Percentiles rank a stretch among this genome's conserved stretches.
phyloP scores from a whole-genome alignment of 2,329 filamentous ascomycete genomes.

The Xylariaceae sp. region DNA sequence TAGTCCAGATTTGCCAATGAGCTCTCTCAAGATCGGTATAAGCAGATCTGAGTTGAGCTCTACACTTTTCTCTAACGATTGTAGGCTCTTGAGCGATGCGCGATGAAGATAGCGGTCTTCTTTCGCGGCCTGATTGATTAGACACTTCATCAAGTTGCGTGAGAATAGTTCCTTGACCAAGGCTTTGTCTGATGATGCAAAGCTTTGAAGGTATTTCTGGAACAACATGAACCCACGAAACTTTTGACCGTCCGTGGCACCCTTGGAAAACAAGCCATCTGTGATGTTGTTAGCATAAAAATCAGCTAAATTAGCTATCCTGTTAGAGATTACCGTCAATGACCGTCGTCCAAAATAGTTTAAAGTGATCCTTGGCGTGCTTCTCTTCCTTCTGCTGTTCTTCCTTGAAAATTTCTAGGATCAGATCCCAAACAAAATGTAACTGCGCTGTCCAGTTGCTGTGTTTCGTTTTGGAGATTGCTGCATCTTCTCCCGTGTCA shows the following conservation, averaged over 20 bases:
- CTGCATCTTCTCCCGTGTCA: slow-evolving; percentile 44
- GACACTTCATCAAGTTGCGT: slow-evolving; percentile 74
- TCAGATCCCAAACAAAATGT: slow-evolving; percentile 83
- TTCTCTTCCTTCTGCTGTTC: slow-evolving; percentile 30
- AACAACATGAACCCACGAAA: slow-evolving; percentile 89
- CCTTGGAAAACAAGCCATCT: slow-evolving; percentile 82
- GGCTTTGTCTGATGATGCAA: slow-evolving; percentile 43
- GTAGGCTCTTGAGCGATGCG: slow-evolving; percentile 73
- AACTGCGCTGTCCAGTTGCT: slow-evolving; percentile 77
- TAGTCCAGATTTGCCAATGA: slow-evolving; percentile 68
- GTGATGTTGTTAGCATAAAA: slow-evolving; percentile 8
- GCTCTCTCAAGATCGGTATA: slow-evolving; percentile 57
- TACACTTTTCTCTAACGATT: slow-evolving; percentile 64
- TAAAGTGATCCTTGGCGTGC: slow-evolving; percentile 52
- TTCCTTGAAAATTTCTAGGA: slow-evolving; percentile 57
- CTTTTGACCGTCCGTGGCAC: slow-evolving; percentile 83
- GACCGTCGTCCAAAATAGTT: slow-evolving; percentile 79
- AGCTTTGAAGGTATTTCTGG: slow-evolving; percentile 64
- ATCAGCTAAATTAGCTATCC: neutral
- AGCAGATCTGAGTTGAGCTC: slow-evolving; percentile 60
- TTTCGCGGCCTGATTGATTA: slow-evolving; percentile 79
- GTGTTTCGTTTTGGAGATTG: slow-evolving; percentile 53
- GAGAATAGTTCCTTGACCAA: slow-evolving; percentile 68
- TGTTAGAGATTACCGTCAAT: slow-evolving; percentile 69
- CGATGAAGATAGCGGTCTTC: slow-evolving; percentile 77